phyloP scores from a whole-genome alignment of 2,329 filamentous ascomycete species.

The Aspergillus caelatus region DNA sequence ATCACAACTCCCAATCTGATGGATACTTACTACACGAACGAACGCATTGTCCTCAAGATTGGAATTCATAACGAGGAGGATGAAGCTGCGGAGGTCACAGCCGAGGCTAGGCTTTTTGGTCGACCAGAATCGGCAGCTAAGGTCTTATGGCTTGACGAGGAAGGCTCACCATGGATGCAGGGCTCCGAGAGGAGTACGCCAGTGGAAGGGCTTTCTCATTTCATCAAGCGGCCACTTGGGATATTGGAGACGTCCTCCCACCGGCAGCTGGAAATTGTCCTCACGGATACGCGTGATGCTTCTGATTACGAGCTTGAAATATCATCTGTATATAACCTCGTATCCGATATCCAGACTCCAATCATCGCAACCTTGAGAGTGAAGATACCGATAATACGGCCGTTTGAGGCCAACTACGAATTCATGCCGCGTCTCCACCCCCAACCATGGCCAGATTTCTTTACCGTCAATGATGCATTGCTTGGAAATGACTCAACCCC shows the following conservation, averaged over 20 bases:
- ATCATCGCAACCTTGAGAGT: slow-evolving; percentile 73
- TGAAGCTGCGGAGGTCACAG: slow-evolving; percentile 70
- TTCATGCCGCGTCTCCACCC: slow-evolving; percentile 77
- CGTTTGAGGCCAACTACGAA: slow-evolving; percentile 92
- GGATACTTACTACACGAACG: slow-evolving; percentile 82
- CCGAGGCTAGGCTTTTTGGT: slow-evolving; percentile 71
- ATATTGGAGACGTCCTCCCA: slow-evolving; percentile 36
- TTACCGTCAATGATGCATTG: slow-evolving; percentile 59
- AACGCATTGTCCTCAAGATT: slow-evolving; percentile 69
- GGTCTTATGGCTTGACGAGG: slow-evolving; percentile 51
- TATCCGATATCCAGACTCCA: slow-evolving; percentile 77
- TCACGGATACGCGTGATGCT: slow-evolving; percentile 56
- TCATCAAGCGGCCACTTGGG: slow-evolving; percentile 38
- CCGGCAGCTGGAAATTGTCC: slow-evolving; percentile 44
- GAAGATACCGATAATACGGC: slow-evolving; percentile 73
- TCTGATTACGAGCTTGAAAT: slow-evolving; percentile 70
- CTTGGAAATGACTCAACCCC: slow-evolving; percentile 29
- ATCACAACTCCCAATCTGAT: slow-evolving; percentile 65
- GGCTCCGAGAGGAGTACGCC: slow-evolving; percentile 30
- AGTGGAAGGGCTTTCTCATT: slow-evolving; percentile 32
- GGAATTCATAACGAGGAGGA: slow-evolving; percentile 82
- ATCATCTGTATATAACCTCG: slow-evolving; percentile 74
- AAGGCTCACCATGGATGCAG: slow-evolving; percentile 22
- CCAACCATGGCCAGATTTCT: slow-evolving; percentile 85
- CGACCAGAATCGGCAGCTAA: slow-evolving; percentile 50